Base-by-base conservation (phyloP, 805 yeast genomes). In the Wickerhamiella lipophila region DNA sequence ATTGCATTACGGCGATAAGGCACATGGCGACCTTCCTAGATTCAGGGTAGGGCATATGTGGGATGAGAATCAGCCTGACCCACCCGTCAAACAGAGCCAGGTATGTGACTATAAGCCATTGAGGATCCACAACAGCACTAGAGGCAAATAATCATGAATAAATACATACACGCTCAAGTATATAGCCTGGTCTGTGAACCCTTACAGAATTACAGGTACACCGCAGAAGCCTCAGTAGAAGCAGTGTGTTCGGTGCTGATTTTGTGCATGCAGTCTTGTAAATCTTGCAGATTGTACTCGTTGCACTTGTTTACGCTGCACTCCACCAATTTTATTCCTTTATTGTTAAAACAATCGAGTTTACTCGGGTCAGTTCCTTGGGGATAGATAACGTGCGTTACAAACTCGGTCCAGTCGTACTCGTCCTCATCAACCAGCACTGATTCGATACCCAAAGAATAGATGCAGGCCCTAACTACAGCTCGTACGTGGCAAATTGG, bases 301-400 rank as follows among this genome's bases (percentile, higher is more conserved):
- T 34, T 29, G 12, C 23, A 15, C 8, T 21, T 30, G 29, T 36
- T 27, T 9, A 36, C 11, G 7, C 18, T 23, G 16, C 42, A 35
- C 40, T 45, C 39, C 5, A 47, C 43, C 29, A 50, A 50, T 12
- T 15, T 15, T 11, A 50, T 39, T 21, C 50, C 50, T 27, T 22
- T 19, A 9, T 25, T 6, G 32, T 32, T 22, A 16, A 50, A 23
- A 5, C n/a, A 30, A 21, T 15, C 39, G 50, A 23, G 8, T 6
- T 42, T 11, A 22, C 25, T 8, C 13, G 47, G 40, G 8, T 53
- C 52, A n/a, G 38, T 15, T 5, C 38, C 38, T 32, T 19, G 38
- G 40, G 59, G 36, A 60, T 77, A 77, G 15, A 82, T 62, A 46
- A 83, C 60, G 62, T 83, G 86, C 0, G 87, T 79, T 2, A 84